Evolutionary conservation across 495 filamentous ascomycete species (phyloP), one percentile per base, ranked within the genome.

Genomic region (Hypoxylon rickii): DNA sequence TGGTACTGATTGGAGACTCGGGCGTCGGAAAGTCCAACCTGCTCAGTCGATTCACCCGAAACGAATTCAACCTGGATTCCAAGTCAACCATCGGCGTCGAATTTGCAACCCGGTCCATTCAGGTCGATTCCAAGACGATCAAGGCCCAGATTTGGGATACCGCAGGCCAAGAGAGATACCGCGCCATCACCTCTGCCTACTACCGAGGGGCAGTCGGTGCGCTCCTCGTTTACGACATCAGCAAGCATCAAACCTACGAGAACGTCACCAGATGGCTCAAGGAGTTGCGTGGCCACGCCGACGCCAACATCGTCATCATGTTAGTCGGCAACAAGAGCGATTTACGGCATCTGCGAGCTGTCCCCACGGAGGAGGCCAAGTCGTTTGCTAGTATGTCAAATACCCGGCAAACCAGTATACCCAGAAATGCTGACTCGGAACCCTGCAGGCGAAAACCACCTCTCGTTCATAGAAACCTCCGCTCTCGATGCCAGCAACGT

Each of bases 141-240:
- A 99, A 99, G 82, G 94, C 94, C 66, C 94, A 99, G 81, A 99
- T 99, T 70, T 99, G 95, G 95, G 95, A 99, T 80, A 99, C 95
- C 48, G 95, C 95, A 45, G 95, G 95, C 66, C 95, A 99, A 78
- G 95, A 99, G 77, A 86, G 95, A 67, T 99, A 97, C 77, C 89
- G 95, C 69, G 94, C 95, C 71, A 97, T 99, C 71, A 99, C 95
- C 55, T 96, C 92, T 45, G 94, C 95, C 45, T 99, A 99, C 79
- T 99, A 97, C 75, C 86, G 95, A 61, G 95, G 95, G 63, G 95
- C 95, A 21, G 95, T 97, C 41, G 95, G 95, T 56, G 95, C 95
- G 53, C 86, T 99, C 34, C 86, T 99, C 49, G 95, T 99, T 68
- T 99, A 97, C 79, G 95, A 99, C 73, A 97, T 99, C 76, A 96